Evolutionary conservation across 805 yeast species (phyloP).

Genomic region (Torulaspora maleeae): DNA sequence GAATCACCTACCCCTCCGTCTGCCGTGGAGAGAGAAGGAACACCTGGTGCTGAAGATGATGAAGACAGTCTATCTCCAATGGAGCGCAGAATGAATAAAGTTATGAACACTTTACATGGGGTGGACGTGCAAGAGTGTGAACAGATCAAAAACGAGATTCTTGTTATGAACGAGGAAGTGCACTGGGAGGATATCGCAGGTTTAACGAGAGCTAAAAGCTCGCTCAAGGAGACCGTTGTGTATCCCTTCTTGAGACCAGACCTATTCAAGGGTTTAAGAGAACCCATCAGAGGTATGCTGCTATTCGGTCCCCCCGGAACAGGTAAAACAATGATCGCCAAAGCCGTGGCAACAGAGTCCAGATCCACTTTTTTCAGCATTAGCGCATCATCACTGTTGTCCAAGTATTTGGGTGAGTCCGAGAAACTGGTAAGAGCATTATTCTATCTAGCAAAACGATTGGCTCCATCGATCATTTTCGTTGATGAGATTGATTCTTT

Average conservation of each 20-base stretch:
- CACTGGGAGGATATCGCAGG: constrained; percentile 98
- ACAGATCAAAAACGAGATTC: constrained; percentile 84
- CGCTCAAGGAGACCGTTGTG: constrained; percentile 91
- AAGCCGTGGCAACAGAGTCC: constrained; percentile 96
- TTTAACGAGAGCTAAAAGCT: constrained; percentile 75
- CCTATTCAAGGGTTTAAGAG: constrained; percentile 83
- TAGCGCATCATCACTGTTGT: constrained; percentile 84
- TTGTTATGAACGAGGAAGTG: constrained; percentile 87
- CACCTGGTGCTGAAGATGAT: constrained; percentile 6
- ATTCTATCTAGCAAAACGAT: constrained; percentile 74
- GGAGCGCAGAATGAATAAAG: constrained; percentile 16
- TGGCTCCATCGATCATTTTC: constrained; percentile 91
- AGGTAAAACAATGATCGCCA: constrained; percentile 95
- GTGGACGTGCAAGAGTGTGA: constrained; percentile 75
- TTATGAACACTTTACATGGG: constrained; percentile 43
- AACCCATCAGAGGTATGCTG: constrained; percentile 95
- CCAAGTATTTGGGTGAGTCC: constrained; percentile 77
- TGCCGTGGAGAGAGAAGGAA: constrained; percentile 3
- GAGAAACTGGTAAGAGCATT: constrained; percentile 89
- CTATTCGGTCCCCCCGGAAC: constrained; percentile 98
- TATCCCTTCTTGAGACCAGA: constrained; percentile 95
- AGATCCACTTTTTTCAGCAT: constrained; percentile 90
- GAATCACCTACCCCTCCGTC: constrained; percentile 6
- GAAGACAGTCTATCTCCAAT: not conserved
- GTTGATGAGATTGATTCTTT: constrained; percentile 95